These are phyloP conservation scores for Wallacemonas sp. DNA, from an alignment of 208 protist genomes.

Conservation along the genomic window DNA sequence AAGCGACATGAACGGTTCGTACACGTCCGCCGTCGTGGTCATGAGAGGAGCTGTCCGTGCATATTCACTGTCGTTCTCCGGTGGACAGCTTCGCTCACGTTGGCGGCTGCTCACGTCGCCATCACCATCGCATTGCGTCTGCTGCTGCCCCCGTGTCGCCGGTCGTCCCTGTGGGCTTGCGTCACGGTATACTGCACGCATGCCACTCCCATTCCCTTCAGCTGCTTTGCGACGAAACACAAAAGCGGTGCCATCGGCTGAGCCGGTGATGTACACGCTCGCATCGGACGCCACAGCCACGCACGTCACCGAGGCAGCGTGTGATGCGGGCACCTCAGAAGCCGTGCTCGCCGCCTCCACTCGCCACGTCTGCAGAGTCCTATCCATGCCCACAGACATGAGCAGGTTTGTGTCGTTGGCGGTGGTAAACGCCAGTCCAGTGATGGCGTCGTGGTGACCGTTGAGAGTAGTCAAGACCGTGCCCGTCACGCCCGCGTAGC, in stretches of 20 bases:
- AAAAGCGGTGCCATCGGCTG: conserved; percentile 54
- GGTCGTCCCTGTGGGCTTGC: not conserved
- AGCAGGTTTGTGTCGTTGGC: conserved; percentile 22
- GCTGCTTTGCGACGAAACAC: conserved; percentile 39
- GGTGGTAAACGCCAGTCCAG: conserved; percentile 43
- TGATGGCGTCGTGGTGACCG: conserved; percentile 68
- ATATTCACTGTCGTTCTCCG: no score
- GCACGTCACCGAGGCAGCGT: conserved; percentile 57
- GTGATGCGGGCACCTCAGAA: conserved; percentile 23
- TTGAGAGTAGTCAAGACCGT: conserved; percentile 53
- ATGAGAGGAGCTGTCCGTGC: no score
- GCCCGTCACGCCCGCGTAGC: conserved; percentile 59
- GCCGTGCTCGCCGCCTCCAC: conserved; percentile 21
- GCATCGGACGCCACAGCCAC: conserved; percentile 50
- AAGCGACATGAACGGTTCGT: conserved; percentile 37
- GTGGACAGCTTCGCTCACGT: no score
- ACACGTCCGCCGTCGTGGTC: not conserved
- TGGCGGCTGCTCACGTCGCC: no score
- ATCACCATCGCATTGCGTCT: no score
- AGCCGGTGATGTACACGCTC: conserved; percentile 58
- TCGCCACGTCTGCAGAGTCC: conserved; percentile 44
- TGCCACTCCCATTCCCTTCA: not conserved
- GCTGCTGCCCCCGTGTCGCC: not conserved
- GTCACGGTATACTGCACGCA: no score
- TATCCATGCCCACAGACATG: conserved; percentile 40